phyloP scores from a whole-genome alignment of 371 early-diverging fungal genomes.

The Mucor lusitanicus region DNA sequence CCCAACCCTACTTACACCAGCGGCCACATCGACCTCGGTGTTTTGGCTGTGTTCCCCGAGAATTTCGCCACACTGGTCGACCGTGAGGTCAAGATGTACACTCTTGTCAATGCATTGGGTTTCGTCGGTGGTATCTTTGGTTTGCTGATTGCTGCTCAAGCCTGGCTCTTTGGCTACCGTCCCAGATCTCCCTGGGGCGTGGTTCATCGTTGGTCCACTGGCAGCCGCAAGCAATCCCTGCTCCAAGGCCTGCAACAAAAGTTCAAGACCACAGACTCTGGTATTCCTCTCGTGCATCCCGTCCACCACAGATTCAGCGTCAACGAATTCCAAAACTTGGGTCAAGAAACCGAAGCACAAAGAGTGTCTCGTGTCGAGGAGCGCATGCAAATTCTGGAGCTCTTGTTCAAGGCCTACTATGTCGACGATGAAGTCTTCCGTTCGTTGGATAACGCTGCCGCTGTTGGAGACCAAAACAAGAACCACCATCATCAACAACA shows the following conservation, averaged over 20 bases:
- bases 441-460: slow-evolving; percentile 33
- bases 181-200: slow-evolving; percentile 56
- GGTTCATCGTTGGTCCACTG: slow-evolving; percentile 52
- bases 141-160: slow-evolving; percentile 41
- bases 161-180: slow-evolving; percentile 54
- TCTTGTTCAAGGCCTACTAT: slow-evolving; percentile 40
- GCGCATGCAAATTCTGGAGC: slow-evolving; percentile 36
- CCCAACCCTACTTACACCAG: slow-evolving; percentile 40
- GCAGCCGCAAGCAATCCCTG: slow-evolving; percentile 47
- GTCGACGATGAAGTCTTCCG: slow-evolving; percentile 48
- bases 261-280: slow-evolving; percentile 43
- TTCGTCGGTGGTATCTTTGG: slow-evolving; percentile 57
- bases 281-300: slow-evolving; percentile 50
- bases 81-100: slow-evolving; percentile 53
- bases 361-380: slow-evolving; percentile 37
- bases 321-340: slow-evolving; percentile 28
- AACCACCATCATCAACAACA: background rate
- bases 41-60: slow-evolving; percentile 33
- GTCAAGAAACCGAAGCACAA: slow-evolving; percentile 31
- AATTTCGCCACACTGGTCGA: slow-evolving; percentile 23
- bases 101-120: slow-evolving; percentile 49
- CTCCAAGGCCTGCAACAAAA: slow-evolving; percentile 37
- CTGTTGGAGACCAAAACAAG: background rate
- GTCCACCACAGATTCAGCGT: slow-evolving; percentile 49
- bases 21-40: slow-evolving; percentile 34